Evolutionary conservation across 2,329 filamentous ascomycete genomes (phyloP), one percentile per base, ranked within the genome.

Genomic region (Microcyclospora pomicola): DNA sequence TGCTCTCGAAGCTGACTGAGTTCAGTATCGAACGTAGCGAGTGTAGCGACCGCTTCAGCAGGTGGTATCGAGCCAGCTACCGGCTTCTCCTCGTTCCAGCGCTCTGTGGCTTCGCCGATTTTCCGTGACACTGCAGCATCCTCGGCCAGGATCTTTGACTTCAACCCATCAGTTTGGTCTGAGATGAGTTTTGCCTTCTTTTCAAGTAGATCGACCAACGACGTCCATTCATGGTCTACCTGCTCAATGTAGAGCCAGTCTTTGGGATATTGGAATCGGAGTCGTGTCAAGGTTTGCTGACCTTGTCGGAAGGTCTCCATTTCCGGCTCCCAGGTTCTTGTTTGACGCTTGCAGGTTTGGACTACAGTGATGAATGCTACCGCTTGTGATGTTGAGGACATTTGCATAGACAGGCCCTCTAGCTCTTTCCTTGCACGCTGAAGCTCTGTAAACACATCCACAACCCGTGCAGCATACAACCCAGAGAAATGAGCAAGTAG

Each of bases 301-400:
- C 92, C 91, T 62, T 96, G 87, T 24, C 86, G 78, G 67, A 99
- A 99, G 34, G 85, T 81, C 52, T 94, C 87, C 31, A 99, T 84
- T 58, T 98, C 91, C 0, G 88, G 88, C 6, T 85, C 86, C 91
- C 91, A 98, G 3, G 80, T 68, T 60, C 86, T 88, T 36, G 92
- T 87, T 58, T 92, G 92, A 35, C 86, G 79, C 66, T 92, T 93
- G 65, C 86, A 95, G 54, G 84, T 84, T 63, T 98, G 91, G 5
- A 98, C 91, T 38, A 88, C 87, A 0, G 92, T 98, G 56, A 99
- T 98, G 62, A 98, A 98, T 29, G 91, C 85, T 3, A 99, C 92
- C 15, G 92, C 91, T 57, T 96, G 87, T 0, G 88, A 88, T 4
- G 91, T 99, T 1, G 91, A 96, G 4, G 84, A 88, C 14, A 87